A percentile compares a stretch with the other conserved stretches of the same genome.
Conservation (phyloP, 495 filamentous ascomycete genomes). For the Platismatia glauca region DNA sequence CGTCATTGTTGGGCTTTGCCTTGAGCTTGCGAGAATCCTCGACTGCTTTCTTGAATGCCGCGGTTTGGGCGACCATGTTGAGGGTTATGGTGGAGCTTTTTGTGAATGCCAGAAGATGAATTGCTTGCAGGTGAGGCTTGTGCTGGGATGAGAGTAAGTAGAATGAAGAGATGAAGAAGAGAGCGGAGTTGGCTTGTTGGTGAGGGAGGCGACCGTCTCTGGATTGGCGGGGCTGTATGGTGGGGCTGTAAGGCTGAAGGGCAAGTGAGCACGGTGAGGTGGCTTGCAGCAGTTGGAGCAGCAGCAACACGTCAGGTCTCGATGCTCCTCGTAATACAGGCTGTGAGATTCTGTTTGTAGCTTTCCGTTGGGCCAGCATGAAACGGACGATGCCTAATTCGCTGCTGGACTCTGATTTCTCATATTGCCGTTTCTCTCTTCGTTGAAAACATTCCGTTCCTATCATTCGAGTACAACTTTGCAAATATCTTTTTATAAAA, state of each 20-base stretch:
- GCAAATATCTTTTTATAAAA: neutral
- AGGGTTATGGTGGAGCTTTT: neutral
- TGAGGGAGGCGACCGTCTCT: neutral
- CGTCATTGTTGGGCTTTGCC: slow-evolving; percentile 41
- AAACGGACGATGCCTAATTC: neutral
- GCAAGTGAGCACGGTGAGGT: too few relatives aligned
- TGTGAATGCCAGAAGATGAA: too few relatives aligned
- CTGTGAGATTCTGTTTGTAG: neutral
- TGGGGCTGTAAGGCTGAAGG: neutral
- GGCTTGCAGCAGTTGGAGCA: too few relatives aligned
- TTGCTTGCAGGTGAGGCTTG: neutral
- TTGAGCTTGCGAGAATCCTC: slow-evolving; percentile 53
- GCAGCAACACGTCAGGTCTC: too few relatives aligned
- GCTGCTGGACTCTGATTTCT: neutral
- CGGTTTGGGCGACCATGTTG: slow-evolving; percentile 22
- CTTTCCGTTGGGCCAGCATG: neutral
- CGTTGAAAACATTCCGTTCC: neutral
- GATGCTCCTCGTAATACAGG: too few relatives aligned
- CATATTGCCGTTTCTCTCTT: neutral
- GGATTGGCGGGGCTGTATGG: neutral
- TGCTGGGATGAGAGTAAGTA: neutral
- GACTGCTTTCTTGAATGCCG: slow-evolving; percentile 40
- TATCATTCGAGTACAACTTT: neutral
- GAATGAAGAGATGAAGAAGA: neutral
- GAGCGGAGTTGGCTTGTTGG: too few relatives aligned